phyloP scores from a whole-genome alignment of 345 rosid genomes.

The Syzygium aqueum region DNA sequence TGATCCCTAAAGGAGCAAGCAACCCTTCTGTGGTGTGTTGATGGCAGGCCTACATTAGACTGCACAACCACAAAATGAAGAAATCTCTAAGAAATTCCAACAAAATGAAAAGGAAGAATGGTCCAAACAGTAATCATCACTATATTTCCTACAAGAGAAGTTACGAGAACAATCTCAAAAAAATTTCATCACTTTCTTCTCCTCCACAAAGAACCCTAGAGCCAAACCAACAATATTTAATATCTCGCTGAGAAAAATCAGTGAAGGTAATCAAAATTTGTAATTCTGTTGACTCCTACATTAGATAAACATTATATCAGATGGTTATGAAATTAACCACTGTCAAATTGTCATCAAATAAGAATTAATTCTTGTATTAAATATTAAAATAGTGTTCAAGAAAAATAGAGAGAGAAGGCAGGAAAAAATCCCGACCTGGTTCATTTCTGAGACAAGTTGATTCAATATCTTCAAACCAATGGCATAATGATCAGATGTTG shows the following conservation, averaged over 20 bases:
- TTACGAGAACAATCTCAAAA: not conserved
- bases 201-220: not conserved
- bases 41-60: constrained; percentile 74
- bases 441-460: constrained; percentile 98
- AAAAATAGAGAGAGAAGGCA: not conserved
- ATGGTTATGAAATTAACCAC: not conserved
- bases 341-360: not conserved
- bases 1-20: constrained; percentile 95
- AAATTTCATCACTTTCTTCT: not conserved
- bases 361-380: not conserved
- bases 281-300: not conserved
- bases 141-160: not conserved
- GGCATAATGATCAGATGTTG: constrained; percentile 72
- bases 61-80: constrained; percentile 16
- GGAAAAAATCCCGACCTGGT: constrained; percentile 53
- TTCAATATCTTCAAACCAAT: constrained; percentile 94
- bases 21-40: constrained; percentile 86
- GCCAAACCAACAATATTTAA: not conserved
- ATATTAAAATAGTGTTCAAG: not conserved
- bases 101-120: not conserved
- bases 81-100: not conserved
- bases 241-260: not conserved
- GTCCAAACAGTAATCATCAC: not conserved
- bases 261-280: not conserved
- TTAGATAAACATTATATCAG: not conserved